phyloP scores from a whole-genome alignment of 83 land plant genomes.

The Picea abies region DNA sequence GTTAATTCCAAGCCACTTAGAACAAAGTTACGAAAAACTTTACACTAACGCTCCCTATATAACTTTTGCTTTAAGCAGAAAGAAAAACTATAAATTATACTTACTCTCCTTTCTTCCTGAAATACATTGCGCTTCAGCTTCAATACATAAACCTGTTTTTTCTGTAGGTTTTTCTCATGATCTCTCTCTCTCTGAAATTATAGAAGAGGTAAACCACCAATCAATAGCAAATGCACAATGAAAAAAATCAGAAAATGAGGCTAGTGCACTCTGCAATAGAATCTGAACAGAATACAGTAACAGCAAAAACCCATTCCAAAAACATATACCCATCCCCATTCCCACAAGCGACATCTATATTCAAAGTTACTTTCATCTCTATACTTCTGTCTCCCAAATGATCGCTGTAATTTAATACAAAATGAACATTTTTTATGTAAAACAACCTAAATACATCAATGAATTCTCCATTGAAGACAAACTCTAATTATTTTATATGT shows the following conservation, averaged over 20 bases:
- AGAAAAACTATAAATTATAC: background rate
- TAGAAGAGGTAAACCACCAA: background rate
- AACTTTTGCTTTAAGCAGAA: background rate
- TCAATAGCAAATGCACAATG: background rate
- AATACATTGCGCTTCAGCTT: background rate
- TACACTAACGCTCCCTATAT: background rate
- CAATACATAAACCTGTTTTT: background rate
- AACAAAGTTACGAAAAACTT: background rate
- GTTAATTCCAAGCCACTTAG: background rate
- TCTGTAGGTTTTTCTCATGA: background rate
- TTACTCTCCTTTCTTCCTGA: background rate
- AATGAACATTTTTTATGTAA: background rate
- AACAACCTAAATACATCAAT: background rate
- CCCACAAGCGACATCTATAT: background rate
- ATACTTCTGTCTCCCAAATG: background rate
- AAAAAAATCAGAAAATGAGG: background rate
- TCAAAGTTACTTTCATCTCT: background rate
- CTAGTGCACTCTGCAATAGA: background rate
- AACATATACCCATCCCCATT: background rate
- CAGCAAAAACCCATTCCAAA: background rate
- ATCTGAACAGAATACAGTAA: background rate
- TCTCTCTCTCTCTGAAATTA: background rate
- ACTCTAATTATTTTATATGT: background rate
- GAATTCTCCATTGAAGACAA: background rate
- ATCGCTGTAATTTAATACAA: background rate